Base-by-base conservation (phyloP, 441 rosid genomes). In the Geranium incanum region DNA sequence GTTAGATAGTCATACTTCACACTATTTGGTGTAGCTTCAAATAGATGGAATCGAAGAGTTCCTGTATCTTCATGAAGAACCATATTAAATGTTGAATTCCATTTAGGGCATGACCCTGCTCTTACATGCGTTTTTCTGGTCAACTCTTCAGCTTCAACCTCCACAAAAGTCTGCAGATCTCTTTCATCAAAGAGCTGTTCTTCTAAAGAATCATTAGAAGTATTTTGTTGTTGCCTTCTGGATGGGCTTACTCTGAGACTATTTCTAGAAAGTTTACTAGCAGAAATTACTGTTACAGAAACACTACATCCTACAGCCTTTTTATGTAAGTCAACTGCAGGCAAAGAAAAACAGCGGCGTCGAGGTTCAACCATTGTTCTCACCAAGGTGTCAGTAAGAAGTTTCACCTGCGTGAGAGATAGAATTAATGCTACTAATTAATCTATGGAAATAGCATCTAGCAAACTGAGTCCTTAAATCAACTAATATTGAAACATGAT, bases 331-430 rank as follows among this genome's bases (percentile, higher is more conserved):
- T 94, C 92, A 0, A 78, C 82, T 0, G 94, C 86, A 0, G 99
- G 93, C 78, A 94, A 79, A 37, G 94, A 83, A 74, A 70, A 82
- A 81, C 97, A 92, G 52, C 86, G 90, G 0, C 97, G 88, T 9
- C 84, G 87, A 74, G 99, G 99, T 75, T 94, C 99, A 38, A 94
- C 96, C 99, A 92, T 89, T 67, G 89, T 94, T 85, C 86, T 94
- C 71, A 76, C 91, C 79, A 92, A 76, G 69, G 97, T 86, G 68
- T 94, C 99, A 70, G 87, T 90, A 16, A 89, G 75, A 73, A 94
- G 74, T 74, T 89, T 94, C 48, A 85, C 94, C 99, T 94, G 83
- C 68, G 15, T 36, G 74, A 57, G 2, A 21, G 15, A 68, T 57
- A 18, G 8, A 5, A 45, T 37, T 63, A 67, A 8, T 39, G 60